Conservation (phyloP, 2,329 filamentous ascomycete species). For the Stachybotrys chartarum region DNA sequence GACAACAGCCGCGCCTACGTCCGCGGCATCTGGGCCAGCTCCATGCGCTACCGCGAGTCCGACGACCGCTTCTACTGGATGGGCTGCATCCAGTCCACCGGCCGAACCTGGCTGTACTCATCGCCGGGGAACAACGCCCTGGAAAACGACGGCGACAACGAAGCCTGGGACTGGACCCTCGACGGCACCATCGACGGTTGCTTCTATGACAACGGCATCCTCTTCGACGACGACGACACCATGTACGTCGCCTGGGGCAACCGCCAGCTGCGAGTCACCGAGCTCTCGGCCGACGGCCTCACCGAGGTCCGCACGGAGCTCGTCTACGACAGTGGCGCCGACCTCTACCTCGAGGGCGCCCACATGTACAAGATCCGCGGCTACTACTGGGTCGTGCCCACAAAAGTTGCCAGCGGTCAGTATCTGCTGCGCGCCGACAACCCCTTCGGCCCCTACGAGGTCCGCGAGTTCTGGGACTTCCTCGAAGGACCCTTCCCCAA, state of each 20-base stretch:
- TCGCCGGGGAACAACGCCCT: background rate
- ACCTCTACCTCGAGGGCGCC: constrained; percentile 36
- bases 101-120: constrained; percentile 6
- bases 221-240: constrained; percentile 52
- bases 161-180: constrained; percentile 1
- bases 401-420: constrained; percentile 34
- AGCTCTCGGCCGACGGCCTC: constrained; percentile 41
- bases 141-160: background rate
- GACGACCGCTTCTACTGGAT: constrained; percentile 7
- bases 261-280: constrained; percentile 39
- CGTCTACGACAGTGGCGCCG: constrained; percentile 30
- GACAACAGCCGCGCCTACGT: constrained; percentile 35
- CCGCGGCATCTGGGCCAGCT: constrained; percentile 46
- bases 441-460: constrained; percentile 47
- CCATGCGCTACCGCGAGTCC: constrained; percentile 20
- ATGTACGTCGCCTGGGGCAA: constrained; percentile 52
- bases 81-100: constrained; percentile 6
- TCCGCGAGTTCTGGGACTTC: constrained; percentile 33
- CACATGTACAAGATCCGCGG: constrained; percentile 52
- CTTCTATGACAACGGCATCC: constrained; percentile 45
- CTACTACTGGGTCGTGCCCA: constrained; percentile 47
- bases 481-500: constrained; percentile 30
- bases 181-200: constrained; percentile 3
- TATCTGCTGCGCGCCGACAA: constrained; percentile 42
- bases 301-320: constrained; percentile 33